Evolutionary conservation across 768 basidiomycete genomes (phyloP).

Genomic region (Rhodotorula taiwanensis): DNA sequence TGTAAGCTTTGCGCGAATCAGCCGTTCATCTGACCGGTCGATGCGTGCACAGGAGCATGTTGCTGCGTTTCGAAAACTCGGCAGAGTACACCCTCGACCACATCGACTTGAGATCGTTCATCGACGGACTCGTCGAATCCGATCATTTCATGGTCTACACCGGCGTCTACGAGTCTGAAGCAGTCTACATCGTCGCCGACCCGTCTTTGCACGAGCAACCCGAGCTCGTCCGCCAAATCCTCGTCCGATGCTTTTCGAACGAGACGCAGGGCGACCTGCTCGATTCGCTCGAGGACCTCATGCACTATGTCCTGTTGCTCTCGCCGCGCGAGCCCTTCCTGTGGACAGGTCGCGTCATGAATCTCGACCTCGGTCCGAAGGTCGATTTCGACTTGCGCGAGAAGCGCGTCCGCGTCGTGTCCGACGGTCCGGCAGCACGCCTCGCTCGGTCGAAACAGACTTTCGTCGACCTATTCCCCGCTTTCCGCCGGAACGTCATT

Average conservation of each 20-base stretch:
- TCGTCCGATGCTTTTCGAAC: conserved; percentile 68
- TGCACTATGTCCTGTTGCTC: conserved; percentile 70
- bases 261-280: conserved; percentile 31
- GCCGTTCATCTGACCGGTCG: conserved; percentile 50
- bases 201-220: conserved; percentile 66
- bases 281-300: conserved; percentile 31
- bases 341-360: conserved; percentile 83
- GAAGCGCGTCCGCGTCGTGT: conserved; percentile 80
- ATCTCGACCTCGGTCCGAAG: conserved; percentile 60
- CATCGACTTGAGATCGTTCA: conserved; percentile 67
- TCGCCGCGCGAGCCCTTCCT: conserved; percentile 79
- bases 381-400: conserved; percentile 79
- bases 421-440: conserved; percentile 76
- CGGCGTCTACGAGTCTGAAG: conserved; percentile 74
- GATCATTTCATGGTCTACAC: conserved; percentile 95
- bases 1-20: no score
- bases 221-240: conserved; percentile 67
- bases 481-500: conserved; percentile 51
- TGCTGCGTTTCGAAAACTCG: conserved; percentile 85
- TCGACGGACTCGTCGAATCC: conserved; percentile 67
- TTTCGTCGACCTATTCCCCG: conserved; percentile 42
- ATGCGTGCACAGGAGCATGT: conserved; percentile 48
- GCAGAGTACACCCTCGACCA: conserved; percentile 79
- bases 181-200: conserved; percentile 81
- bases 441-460: conserved; percentile 65